Conservation (phyloP, 306 rosid species). For the Senna tora region DNA sequence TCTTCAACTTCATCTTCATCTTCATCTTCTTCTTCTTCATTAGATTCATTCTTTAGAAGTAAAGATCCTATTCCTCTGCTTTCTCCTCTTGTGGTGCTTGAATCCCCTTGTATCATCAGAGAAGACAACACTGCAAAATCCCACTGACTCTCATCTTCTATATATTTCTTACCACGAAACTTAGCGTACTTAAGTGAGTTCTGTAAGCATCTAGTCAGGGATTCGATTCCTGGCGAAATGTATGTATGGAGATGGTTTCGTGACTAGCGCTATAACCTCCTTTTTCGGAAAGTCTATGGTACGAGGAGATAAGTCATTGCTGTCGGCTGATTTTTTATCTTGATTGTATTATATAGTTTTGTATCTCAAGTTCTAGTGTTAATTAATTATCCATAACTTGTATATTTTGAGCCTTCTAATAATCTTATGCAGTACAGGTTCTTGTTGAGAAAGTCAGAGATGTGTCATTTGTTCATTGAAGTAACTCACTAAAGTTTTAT, state of each 20-base stretch:
- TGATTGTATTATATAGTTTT: constrained; percentile 17
- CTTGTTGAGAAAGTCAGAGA: not conserved
- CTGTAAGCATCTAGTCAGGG: too few species aligned
- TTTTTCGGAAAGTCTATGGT: too few species aligned
- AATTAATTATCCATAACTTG: constrained; percentile 33
- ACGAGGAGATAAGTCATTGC: too few species aligned
- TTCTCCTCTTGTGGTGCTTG: constrained; percentile 68
- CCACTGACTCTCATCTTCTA: constrained; percentile 39
- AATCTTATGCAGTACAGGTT: not conserved
- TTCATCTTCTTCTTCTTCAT: constrained; percentile 40
- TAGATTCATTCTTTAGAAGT: constrained; percentile 48
- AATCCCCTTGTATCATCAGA: constrained; percentile 45
- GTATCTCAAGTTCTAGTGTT: constrained; percentile 26
- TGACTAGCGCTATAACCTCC: too few species aligned
- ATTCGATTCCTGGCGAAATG: too few species aligned
- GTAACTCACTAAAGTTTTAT: too few species aligned
- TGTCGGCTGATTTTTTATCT: too few species aligned
- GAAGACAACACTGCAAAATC: constrained; percentile 50
- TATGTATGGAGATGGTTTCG: too few species aligned
- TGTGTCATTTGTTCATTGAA: constrained; percentile 10
- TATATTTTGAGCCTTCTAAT: constrained; percentile 4
- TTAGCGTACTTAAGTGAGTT: too few species aligned
- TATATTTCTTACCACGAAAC: too few species aligned
- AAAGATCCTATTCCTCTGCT: constrained; percentile 74
- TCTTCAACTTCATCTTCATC: constrained; percentile 26